Evolutionary conservation across 106 monocot species (phyloP), one percentile per base, ranked within the genome.

Genomic region (Agapanthus africanus): DNA sequence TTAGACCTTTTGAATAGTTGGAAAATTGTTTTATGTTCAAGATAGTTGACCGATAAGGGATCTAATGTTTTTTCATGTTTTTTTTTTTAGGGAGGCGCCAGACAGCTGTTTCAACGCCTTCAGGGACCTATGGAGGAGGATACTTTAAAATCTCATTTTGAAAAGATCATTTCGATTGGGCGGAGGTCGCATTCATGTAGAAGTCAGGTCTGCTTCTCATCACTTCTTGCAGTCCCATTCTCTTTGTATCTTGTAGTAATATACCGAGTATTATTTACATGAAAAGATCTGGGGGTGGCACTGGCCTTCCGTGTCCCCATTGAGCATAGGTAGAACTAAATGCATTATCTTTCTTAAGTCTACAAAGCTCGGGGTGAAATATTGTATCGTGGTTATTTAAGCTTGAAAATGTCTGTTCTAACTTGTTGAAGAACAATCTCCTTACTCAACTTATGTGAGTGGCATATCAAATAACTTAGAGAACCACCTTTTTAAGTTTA

Each of bases 101-200:
- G 90, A 66, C 99, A 93, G 63, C 61, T 99, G 70, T 90, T 99
- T 76, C 90, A 90, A 74, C 80, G 81, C 39, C 93, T 99, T 72
- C 93, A 99, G 69, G 93, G 90, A 63, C 93, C 99, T 38, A 75
- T 99, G 73, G 99, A 93, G 71, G 99, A 93, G 70, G 99, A 99
- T 73, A 88, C 81, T 21, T 59, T 99, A 34, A 99, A 88, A 64
- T 52, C 79, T 70, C 93, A 93, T 73, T 99, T 99, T 70, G 87
- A 99, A 54, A 99, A 90, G 73, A 87, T 99, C 40, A 93, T 99
- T 78, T 60, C 74, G 41, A 77, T 90, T 70, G 83, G 81, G 13
- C 87, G 78, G 63, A 77, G 87, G 22, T 60, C 87, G 15, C 93
- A 77, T 82, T 77, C 87, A 21, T 63, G 59, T 64, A 74, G 75